Evolutionary conservation across 805 yeast species (phyloP).

Genomic region (Blastobotrys attinorum): DNA sequence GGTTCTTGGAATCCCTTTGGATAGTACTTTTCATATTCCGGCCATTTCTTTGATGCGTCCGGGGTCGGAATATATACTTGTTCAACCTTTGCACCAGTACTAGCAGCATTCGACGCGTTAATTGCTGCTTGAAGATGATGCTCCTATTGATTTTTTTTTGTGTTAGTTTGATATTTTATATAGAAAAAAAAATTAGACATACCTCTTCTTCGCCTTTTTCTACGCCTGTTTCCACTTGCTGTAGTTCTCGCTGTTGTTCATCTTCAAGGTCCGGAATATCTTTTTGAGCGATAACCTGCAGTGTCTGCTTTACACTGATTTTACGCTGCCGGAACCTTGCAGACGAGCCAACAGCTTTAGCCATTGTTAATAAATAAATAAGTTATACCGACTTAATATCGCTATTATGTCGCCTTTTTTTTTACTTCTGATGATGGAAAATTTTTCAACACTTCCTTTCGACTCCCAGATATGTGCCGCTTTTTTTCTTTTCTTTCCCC

Average conservation of each 20-base stretch:
- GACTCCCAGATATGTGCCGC: neutral
- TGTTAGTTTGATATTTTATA: neutral
- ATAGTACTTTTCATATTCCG: conserved; percentile 66
- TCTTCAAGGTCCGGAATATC: conserved; percentile 78
- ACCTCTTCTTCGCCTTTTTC: conserved; percentile 90
- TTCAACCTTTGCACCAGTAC: conserved; percentile 39
- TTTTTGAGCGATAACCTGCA: conserved; percentile 65
- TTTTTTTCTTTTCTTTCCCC: neutral
- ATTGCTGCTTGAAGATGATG: conserved; percentile 90
- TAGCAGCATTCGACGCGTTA: conserved; percentile 62
- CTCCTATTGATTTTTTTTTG: conserved; percentile 41
- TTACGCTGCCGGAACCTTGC: conserved; percentile 91
- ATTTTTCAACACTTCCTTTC: neutral
- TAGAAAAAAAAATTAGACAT: too few relatives aligned
- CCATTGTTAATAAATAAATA: conserved; percentile 1
- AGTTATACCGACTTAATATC: too few relatives aligned
- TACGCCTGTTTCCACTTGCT: conserved; percentile 93
- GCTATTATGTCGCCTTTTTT: too few relatives aligned
- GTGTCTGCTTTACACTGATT: conserved; percentile 82
- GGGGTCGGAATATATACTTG: conserved; percentile 92
- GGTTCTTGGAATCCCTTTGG: conserved; percentile 62
- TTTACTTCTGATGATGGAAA: neutral
- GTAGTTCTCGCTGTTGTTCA: conserved; percentile 75
- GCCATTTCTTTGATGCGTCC: conserved; percentile 80
- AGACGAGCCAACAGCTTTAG: conserved; percentile 9